Evolutionary conservation across 129 eudicot species (phyloP), one percentile per base, ranked within the genome.

Genomic region (Oenanthe sinensis): DNA sequence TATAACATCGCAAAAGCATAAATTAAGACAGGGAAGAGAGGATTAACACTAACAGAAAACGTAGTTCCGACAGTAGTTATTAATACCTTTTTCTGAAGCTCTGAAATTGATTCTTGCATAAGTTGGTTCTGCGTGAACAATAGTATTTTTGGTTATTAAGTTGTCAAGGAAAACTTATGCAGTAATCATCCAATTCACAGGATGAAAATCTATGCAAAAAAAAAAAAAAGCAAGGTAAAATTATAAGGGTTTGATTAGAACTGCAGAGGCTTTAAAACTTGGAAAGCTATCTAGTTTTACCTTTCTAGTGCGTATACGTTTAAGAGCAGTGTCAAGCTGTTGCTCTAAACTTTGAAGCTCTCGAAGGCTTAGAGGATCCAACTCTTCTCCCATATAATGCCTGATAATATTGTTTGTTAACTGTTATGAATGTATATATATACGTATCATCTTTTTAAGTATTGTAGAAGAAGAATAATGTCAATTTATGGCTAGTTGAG

Each of bases 271-370:
- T 68, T 30, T 2, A 68, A 30, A 68, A 37, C 40, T 13, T 12
- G n/a, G 8, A 20, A 72, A 24, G 37, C 77, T 46, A 15, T 49
- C 1, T 5, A 44, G 22, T n/a, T 79, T 7, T 78, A 90, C 92
- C 92, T 91, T 89, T 45, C 83, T 86, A 20, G 85, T 84, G 71
- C 97, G 78, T 58, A 89, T 81, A 47, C 94, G 85, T 79, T 87
- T 91, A 73, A 91, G 88, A 82, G 94, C 90, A 33, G 84, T 81
- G 65, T 91, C 94, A 44, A 89, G 87, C 81, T 92, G 97, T 67
- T 88, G 97, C 87, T 90, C 97, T 85, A 91, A 85, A 82, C 83
- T 83, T 75, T 90, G 97, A 77, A 92, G 96, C 82, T 92, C 93
- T 68, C 91, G 65, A 79, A 88, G 81, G 87, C 78, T 87, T 74